Conservation (phyloP, 2,329 filamentous ascomycete species). For the Talaromyces sp. region DNA sequence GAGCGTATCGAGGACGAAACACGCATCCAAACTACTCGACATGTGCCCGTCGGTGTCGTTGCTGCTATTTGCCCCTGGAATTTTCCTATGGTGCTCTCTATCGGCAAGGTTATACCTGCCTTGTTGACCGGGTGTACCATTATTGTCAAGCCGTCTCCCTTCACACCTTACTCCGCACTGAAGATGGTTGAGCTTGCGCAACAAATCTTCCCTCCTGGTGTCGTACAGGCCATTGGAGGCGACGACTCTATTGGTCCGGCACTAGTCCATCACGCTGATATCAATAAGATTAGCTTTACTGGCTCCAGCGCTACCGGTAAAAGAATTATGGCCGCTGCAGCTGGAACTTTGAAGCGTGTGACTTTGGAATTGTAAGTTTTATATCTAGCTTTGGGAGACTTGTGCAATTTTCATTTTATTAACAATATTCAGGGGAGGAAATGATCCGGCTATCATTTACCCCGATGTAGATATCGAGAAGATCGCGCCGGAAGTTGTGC, state of each 20-base stretch:
- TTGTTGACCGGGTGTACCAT: slow-evolving; percentile 54
- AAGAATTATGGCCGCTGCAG: slow-evolving; percentile 49
- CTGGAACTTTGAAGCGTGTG: slow-evolving; percentile 55
- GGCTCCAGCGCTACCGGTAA: slow-evolving; percentile 56
- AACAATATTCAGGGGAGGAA: slow-evolving; percentile 45
- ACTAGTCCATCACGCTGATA: slow-evolving; percentile 54
- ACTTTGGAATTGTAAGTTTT: slow-evolving; percentile 48
- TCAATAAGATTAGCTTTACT: slow-evolving; percentile 60
- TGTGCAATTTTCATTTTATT: not conserved
- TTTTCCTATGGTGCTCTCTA: slow-evolving; percentile 44
- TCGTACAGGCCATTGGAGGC: slow-evolving; percentile 56
- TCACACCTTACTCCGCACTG: slow-evolving; percentile 58
- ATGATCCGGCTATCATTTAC: slow-evolving; percentile 56
- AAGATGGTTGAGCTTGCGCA: slow-evolving; percentile 55
- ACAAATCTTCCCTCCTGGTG: slow-evolving; percentile 54
- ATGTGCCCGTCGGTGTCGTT: slow-evolving; percentile 9
- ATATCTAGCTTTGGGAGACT: not conserved
- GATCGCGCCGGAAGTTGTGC: slow-evolving; percentile 44
- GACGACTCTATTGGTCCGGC: slow-evolving; percentile 54
- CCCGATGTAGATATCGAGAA: slow-evolving; percentile 52
- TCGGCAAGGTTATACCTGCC: slow-evolving; percentile 53
- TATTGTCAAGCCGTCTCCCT: slow-evolving; percentile 50
- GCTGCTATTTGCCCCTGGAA: slow-evolving; percentile 54
- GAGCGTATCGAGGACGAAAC: not conserved
- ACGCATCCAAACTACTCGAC: slow-evolving; percentile 35